Evolutionary conservation across 1,284 basidiomycete genomes (phyloP), one percentile per base, ranked within the genome.

Genomic region (Boletus semigastroideus): DNA sequence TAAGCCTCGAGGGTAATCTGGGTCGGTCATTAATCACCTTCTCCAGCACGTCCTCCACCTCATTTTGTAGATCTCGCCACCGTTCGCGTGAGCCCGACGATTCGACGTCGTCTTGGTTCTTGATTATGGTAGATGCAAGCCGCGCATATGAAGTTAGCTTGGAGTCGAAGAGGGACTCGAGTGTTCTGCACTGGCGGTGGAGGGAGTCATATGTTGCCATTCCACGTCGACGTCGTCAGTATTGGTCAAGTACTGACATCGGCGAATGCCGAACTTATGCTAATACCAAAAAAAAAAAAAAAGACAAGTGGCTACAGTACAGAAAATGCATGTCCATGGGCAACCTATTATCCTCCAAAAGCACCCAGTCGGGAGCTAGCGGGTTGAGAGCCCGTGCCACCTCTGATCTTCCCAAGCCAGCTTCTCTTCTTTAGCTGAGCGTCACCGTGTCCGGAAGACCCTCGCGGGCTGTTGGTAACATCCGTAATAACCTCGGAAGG

Each of bases 131-230:
- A 4, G 88, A 83, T 5, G 90, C 92, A 33, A 97, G 77, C 58
- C 90, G 88, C 20, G 91, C 86, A 71, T 98, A 98, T 8, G 90
- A 78, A 0, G 92, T 92, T 19, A 98, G 79, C 69, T 97, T 94
- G 33, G 90, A 78, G 68, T 97, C 92, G 59, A 98, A 89, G 25
- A 94, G 81, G 39, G 91, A 88, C 70, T 97, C 94, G 30, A 97
- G 83, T 8, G 92, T 94, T 60, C 94, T 80, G 68, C 91, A 93
- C 72, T 95, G 92, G 56, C 92, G 78, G 63, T 94, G 87, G 37
- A 92, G 73, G 51, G 84, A 79, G 61, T 92, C 90, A 71, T 90
- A 91, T 56, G 75, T 83, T 46, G 85, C 77, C 87, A 90, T 90
- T 31, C 5, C 16, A 28, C 36, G 36, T 42, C 4, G 34, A n/a